These are phyloP conservation scores for Syncephalis fuscata DNA, from an alignment of 371 early-diverging fungal species.

Conservation along the genomic window DNA sequence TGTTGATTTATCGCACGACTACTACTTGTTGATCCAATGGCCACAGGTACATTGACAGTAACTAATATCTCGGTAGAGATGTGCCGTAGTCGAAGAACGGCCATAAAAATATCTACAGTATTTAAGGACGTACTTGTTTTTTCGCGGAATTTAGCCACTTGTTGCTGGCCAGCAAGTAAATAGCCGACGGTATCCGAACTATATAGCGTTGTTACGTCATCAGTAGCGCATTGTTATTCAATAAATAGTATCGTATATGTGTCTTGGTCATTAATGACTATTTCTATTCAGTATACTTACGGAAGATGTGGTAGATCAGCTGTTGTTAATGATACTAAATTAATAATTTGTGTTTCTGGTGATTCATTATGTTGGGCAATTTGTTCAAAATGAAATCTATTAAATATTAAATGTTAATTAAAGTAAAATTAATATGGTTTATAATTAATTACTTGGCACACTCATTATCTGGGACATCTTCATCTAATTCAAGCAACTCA, in stretches of 20 bases:
- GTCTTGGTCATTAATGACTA: background rate
- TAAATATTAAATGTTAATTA: constrained; percentile 1
- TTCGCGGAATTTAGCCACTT: constrained; percentile 53
- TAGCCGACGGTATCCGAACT: constrained; percentile 13
- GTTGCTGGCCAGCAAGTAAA: constrained; percentile 34
- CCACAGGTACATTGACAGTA: constrained; percentile 46
- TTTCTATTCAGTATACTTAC: constrained; percentile 17
- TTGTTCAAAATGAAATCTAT: constrained; percentile 59
- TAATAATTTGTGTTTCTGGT: constrained; percentile 14
- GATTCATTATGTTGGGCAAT: constrained; percentile 59
- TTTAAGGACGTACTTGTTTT: constrained; percentile 26
- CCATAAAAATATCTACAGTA: constrained; percentile 41
- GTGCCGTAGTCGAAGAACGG: constrained; percentile 38
- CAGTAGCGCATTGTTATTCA: background rate
- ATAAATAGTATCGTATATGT: background rate
- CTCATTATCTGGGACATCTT: constrained; percentile 24
- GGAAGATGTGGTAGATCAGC: constrained; percentile 25
- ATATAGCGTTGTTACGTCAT: too few species aligned
- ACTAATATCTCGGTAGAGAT: constrained; percentile 56
- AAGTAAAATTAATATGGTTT: background rate
- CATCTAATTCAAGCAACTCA: constrained; percentile 55
- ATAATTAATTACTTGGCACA: constrained; percentile 29
- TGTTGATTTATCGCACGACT: too few species aligned
- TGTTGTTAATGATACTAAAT: constrained; percentile 11
- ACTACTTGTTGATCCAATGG: constrained; percentile 6